Conservation (phyloP, 768 basidiomycete genomes). For the Auricularia auricula-judae region DNA sequence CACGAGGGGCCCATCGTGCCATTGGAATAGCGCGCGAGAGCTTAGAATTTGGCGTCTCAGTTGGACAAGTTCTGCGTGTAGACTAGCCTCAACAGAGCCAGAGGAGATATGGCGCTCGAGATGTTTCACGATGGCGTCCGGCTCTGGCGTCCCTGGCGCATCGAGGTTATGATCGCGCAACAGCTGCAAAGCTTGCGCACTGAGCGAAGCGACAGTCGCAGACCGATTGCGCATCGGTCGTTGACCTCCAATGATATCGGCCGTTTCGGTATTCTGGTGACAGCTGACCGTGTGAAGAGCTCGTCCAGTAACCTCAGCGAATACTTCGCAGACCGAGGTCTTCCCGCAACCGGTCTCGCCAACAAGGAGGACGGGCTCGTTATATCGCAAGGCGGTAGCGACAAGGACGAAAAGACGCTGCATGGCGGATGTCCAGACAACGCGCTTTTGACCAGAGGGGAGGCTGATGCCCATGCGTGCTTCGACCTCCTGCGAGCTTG, state of each 20-base stretch:
- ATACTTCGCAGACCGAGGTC: conserved; percentile 90
- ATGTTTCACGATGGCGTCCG: conserved; percentile 7
- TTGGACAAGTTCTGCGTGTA: conserved; percentile 21
- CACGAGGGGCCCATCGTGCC: conserved; percentile 95
- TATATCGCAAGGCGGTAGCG: conserved; percentile 72
- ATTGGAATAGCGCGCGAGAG: conserved; percentile 75
- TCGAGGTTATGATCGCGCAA: conserved; percentile 13
- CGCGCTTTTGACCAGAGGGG: conserved; percentile 31
- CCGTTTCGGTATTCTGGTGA: conserved; percentile 97
- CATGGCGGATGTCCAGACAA: conserved; percentile 93
- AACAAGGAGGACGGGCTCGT: conserved; percentile 91
- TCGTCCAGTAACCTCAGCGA: conserved; percentile 54
- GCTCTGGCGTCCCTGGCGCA: not conserved
- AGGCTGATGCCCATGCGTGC: conserved; percentile 43
- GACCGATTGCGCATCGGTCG: conserved; percentile 76
- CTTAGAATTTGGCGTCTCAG: conserved; percentile 32
- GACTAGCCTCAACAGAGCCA: conserved; percentile 12
- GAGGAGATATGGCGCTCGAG: conserved; percentile 9
- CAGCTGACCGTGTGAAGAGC: conserved; percentile 74
- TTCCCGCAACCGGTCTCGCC: conserved; percentile 98
- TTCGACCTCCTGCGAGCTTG: conserved; percentile 25
- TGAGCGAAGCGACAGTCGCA: conserved; percentile 37
- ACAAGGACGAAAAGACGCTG: conserved; percentile 78
- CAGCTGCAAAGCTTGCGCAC: not conserved
- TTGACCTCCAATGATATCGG: conserved; percentile 89